Evolutionary conservation across 2,329 filamentous ascomycete species (phyloP).

Genomic region (Aspergillus flavus): DNA sequence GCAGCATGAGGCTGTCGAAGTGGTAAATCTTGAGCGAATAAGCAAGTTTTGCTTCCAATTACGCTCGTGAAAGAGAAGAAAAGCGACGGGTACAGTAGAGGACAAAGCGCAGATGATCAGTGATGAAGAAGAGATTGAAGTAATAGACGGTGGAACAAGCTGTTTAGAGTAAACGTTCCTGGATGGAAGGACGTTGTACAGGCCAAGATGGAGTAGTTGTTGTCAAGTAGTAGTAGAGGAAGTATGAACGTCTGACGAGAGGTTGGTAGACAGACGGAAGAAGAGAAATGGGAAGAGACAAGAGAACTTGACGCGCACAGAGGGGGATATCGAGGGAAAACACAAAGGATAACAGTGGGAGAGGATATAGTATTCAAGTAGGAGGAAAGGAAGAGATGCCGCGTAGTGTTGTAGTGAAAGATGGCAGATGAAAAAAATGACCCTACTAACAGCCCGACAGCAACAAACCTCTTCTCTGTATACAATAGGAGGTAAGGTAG

Average conservation of each 20-base stretch:
- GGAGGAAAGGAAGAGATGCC: neutral
- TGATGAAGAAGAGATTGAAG: constrained; percentile 3
- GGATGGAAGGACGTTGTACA: too few species aligned
- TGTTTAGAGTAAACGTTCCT: constrained; percentile 7
- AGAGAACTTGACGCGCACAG: neutral
- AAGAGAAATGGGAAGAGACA: constrained; percentile 8
- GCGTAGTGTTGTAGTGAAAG: constrained; percentile 5
- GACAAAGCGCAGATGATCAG: neutral
- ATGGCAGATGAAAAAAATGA: constrained; percentile 5
- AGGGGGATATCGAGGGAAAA: constrained; percentile 6
- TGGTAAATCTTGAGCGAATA: constrained; percentile 1
- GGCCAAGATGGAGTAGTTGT: constrained; percentile 9
- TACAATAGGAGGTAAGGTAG: constrained; percentile 7
- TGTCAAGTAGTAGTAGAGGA: constrained; percentile 14
- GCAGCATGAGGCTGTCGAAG: neutral
- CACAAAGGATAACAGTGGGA: constrained; percentile 6
- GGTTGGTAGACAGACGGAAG: constrained; percentile 14
- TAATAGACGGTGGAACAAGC: neutral
- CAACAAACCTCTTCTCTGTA: constrained; percentile 4
- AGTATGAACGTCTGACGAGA: constrained; percentile 17
- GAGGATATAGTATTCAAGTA: neutral
- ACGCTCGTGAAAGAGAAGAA: constrained; percentile 3
- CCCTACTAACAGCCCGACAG: neutral
- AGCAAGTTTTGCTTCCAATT: neutral
- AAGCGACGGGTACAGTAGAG: neutral